Base-by-base conservation (phyloP, 192 early-diverging fungal genomes). In the Coemansia sp. region DNA sequence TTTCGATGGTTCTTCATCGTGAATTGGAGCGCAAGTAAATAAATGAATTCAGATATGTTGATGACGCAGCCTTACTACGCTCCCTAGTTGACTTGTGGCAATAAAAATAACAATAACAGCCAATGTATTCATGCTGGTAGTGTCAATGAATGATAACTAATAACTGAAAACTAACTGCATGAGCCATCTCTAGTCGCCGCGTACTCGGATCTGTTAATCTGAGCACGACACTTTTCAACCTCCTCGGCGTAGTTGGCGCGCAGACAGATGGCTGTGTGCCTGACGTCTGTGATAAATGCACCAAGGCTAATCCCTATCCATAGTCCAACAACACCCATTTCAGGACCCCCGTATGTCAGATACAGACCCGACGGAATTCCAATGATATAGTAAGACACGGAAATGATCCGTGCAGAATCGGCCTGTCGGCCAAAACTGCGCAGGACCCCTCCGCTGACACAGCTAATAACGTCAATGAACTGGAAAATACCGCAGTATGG, bases 401-500 rank as follows among this genome's bases (percentile, higher is more conserved):
- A 67, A 37, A 72, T 81, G 37, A 86, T 66, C 58, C 62, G 63
- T 15, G 81, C 85, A 21, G 77, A 81, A 10, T 70, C 53, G 1
- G 63, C 64, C 54, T 87, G 86, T 12, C 76, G 68, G 5, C 86
- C 86, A 37, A 84, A 64, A 37, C 78, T 78, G 38, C 86, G 81
- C 54, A 87, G 48, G 42, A 80, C 64, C 16, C 86, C 86, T 16
- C 84, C 85, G 16, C 79, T 79, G 41, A 89, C 81, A 26, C 75
- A 81, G 13, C 85, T 85, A 5, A 87, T 56, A 9, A 77, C 83
- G 63, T 92, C 90, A 1, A 42, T 44, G 3, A 70, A 42, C 66
- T 92, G 90, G 75, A 88, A 90, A 12, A 89, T n/a, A 0, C 91
- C 91, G 18, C 84, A 89, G 38, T 93, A 63, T 0, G 94, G 94